phyloP scores from a whole-genome alignment of 768 basidiomycete species.

The Udeniomyces megalosporus region DNA sequence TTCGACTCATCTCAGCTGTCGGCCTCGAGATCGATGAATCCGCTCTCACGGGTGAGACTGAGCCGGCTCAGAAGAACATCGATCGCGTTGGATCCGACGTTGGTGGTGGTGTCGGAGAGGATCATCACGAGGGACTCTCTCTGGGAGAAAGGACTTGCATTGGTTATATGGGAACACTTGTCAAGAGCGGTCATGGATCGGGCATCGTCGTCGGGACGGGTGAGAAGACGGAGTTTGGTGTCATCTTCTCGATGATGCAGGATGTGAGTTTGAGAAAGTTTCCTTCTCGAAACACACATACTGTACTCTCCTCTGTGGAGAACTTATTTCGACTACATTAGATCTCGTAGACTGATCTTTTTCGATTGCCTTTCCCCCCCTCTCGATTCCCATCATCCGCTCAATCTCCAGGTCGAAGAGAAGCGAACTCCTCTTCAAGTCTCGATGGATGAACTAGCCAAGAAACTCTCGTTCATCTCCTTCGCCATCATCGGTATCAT shows the following conservation, averaged over 20 bases:
- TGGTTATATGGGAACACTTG: conserved; percentile 90
- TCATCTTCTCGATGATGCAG: conserved; percentile 97
- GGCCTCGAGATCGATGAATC: conserved; percentile 92
- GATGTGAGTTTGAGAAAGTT: conserved; percentile 45
- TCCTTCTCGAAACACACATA: too few relatives aligned
- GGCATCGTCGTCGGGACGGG: conserved; percentile 81
- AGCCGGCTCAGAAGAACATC: conserved; percentile 50
- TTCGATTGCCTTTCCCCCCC: not conserved
- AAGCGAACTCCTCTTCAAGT: conserved; percentile 80
- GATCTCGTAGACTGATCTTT: not conserved
- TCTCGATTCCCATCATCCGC: too few relatives aligned
- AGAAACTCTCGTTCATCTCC: conserved; percentile 72
- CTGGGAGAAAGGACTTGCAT: conserved; percentile 75
- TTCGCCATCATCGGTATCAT: conserved; percentile 92
- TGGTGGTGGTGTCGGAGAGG: not conserved
- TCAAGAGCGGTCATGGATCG: conserved; percentile 68
- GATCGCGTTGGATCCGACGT: conserved; percentile 36
- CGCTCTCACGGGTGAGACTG: conserved; percentile 84
- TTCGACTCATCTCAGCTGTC: conserved; percentile 62
- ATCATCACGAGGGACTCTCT: conserved; percentile 24
- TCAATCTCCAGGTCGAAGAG: conserved; percentile 46
- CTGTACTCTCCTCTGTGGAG: not conserved
- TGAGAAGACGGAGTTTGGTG: conserved; percentile 77
- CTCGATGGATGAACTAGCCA: conserved; percentile 91
- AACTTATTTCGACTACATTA: too few relatives aligned